Conservation (phyloP, 2,329 filamentous ascomycete genomes). For the Fusarium sambucinum region DNA sequence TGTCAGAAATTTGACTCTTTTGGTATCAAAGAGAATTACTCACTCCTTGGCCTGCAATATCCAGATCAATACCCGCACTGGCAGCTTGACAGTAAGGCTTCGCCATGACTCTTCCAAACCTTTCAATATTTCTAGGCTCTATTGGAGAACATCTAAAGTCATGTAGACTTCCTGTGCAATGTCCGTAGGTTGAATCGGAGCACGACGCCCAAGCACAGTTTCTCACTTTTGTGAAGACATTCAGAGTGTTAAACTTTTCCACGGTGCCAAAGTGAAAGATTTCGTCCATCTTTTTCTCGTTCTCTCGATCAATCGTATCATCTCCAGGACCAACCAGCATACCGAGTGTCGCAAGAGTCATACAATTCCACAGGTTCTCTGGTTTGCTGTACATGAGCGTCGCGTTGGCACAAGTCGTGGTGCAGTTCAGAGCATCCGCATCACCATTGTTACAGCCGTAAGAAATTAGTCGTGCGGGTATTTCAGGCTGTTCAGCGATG, state of each 20-base stretch:
- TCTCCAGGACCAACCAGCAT: neutral
- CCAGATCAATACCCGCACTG: neutral
- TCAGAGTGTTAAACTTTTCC: neutral
- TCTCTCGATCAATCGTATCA: neutral
- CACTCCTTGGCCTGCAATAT: constrained; percentile 1
- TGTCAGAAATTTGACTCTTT: rapidly evolving
- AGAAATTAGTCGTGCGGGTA: neutral
- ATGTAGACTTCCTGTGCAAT: neutral
- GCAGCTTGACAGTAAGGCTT: neutral
- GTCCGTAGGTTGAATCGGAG: neutral
- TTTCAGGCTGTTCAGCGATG: neutral
- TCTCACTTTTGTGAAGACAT: neutral
- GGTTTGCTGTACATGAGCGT: neutral
- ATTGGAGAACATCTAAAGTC: neutral
- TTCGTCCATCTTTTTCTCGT: neutral
- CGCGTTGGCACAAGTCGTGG: neutral
- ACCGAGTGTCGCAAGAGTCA: neutral
- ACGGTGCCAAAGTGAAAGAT: neutral
- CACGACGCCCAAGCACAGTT: constrained; percentile 9
- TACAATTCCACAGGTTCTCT: neutral
- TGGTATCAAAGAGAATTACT: rapidly evolving
- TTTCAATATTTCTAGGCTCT: neutral
- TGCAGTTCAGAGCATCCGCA: neutral
- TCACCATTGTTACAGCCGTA: constrained; percentile 7
- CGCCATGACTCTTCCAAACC: neutral